phyloP scores from a whole-genome alignment of 805 yeast genomes.

The Monosporozyma aerobia region DNA sequence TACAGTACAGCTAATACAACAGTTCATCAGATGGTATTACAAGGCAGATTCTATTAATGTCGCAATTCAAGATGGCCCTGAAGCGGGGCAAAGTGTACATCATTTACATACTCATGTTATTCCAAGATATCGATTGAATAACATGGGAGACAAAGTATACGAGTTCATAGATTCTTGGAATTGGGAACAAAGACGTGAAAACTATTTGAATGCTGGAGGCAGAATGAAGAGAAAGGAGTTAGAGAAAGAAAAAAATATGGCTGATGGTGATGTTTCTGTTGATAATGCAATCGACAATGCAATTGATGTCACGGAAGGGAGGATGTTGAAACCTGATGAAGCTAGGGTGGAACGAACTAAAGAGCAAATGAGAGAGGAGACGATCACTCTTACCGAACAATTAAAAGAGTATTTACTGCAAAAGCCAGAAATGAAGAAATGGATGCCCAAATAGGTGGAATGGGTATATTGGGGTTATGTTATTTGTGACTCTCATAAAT shows the following conservation, averaged over 20 bases:
- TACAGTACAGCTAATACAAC: constrained; percentile 62
- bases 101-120: constrained; percentile 91
- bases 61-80: constrained; percentile 93
- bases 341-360: constrained; percentile 47
- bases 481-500: too few species aligned
- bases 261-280: background rate
- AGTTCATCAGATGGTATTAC: constrained; percentile 55
- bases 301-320: background rate
- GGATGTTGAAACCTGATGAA: constrained; percentile 34
- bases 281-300: background rate
- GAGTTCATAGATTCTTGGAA: constrained; percentile 55
- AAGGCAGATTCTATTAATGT: constrained; percentile 79
- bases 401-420: constrained; percentile 18
- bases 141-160: constrained; percentile 69
- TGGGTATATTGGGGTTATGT: background rate
- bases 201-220: constrained; percentile 18
- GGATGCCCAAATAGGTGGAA: background rate
- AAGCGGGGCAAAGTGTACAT: constrained; percentile 93
- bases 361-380: constrained; percentile 67
- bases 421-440: constrained; percentile 7
- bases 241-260: constrained; percentile 9
- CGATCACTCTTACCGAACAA: constrained; percentile 41
- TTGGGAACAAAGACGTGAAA: constrained; percentile 26
- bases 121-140: constrained; percentile 58
- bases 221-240: constrained; percentile 19